A percentile compares a stretch with the other conserved stretches of the same genome.
phyloP scores from a whole-genome alignment of 2,329 filamentous ascomycete genomes.

The Fusarium udum region DNA sequence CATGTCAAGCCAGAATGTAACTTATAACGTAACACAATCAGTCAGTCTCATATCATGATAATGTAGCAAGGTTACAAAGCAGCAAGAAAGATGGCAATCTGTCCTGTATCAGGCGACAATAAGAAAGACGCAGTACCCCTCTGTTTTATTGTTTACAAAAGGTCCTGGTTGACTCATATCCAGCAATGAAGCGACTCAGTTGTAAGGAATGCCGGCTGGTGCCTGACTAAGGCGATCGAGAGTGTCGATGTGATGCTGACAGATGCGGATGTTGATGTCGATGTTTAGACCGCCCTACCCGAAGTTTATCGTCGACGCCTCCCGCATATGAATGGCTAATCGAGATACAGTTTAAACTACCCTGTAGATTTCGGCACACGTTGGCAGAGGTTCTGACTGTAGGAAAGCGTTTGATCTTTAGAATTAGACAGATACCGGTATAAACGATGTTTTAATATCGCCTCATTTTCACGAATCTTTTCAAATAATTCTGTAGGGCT shows the following conservation, averaged over 20 bases:
- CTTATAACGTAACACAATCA: rapidly evolving
- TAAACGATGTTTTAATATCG: rapidly evolving
- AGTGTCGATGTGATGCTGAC: neutral
- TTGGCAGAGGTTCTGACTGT: no score
- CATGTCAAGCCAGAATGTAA: rapidly evolving
- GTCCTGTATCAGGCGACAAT: neutral
- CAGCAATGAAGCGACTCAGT: rapidly evolving
- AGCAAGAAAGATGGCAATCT: rapidly evolving
- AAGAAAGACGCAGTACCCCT: neutral
- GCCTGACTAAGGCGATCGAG: rapidly evolving
- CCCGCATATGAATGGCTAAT: neutral
- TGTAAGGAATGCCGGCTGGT: rapidly evolving
- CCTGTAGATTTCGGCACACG: neutral
- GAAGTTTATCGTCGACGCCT: neutral
- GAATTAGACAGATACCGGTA: rapidly evolving
- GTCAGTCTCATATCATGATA: rapidly evolving
- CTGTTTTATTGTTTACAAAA: neutral
- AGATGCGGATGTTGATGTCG: neutral
- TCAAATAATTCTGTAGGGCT: neutral
- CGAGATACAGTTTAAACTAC: neutral
- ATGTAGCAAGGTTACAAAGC: neutral
- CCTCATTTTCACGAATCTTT: neutral
- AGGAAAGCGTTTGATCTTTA: rapidly evolving
- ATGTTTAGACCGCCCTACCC: neutral
- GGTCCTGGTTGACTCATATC: rapidly evolving